phyloP scores from a whole-genome alignment of 441 rosid species.

The Geranium incanum region DNA sequence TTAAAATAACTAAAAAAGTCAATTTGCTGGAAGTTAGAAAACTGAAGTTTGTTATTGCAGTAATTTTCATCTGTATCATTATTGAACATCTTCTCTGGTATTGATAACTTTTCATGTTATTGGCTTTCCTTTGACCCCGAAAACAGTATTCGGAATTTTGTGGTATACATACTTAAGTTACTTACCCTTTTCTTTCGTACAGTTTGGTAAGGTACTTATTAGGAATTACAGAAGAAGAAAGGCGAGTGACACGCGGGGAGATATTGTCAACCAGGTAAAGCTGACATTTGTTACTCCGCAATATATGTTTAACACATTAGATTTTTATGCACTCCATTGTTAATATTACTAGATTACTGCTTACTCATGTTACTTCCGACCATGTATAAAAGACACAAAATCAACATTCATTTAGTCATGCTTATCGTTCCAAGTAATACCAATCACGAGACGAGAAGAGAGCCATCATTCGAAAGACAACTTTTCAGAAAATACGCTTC shows the following conservation, averaged over 20 bases:
- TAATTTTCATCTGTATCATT: too few relatives aligned
- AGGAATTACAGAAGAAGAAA: slow-evolving; percentile 80
- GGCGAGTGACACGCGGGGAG: slow-evolving; percentile 76
- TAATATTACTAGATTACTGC: not conserved
- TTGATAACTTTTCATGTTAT: too few relatives aligned
- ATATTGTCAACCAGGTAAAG: slow-evolving; percentile 81
- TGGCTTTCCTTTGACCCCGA: too few relatives aligned
- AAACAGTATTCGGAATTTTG: not conserved
- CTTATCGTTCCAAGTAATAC: too few relatives aligned
- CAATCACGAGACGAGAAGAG: too few relatives aligned
- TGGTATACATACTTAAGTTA: not conserved
- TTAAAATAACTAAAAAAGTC: not conserved
- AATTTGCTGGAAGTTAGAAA: not conserved
- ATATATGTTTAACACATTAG: not conserved
- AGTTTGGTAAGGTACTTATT: slow-evolving; percentile 67
- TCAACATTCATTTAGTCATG: too few relatives aligned
- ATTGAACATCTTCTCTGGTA: too few relatives aligned
- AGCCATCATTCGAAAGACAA: too few relatives aligned
- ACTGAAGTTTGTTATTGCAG: too few relatives aligned
- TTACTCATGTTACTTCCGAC: not conserved
- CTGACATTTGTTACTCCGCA: slow-evolving; percentile 1
- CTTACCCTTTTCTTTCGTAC: slow-evolving; percentile 15
- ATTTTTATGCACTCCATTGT: not conserved
- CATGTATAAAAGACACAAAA: too few relatives aligned
- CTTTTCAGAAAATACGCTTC: too few relatives aligned